Evolutionary conservation across 2,329 filamentous ascomycete species (phyloP), one percentile per base, ranked within the genome.

Genomic region (Fusarium fracticaudum): DNA sequence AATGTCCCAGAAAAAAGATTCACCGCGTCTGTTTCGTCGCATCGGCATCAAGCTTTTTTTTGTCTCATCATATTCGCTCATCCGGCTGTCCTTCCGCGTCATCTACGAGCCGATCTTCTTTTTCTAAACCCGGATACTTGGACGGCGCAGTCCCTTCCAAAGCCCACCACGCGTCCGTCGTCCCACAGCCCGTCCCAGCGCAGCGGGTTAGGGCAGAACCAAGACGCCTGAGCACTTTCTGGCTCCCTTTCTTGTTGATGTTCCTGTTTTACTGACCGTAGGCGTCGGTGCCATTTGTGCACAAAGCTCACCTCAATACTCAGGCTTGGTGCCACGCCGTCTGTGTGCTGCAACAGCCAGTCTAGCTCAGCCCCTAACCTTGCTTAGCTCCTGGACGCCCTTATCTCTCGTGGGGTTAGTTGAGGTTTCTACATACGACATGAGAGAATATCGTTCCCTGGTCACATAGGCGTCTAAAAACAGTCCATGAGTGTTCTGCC

Each of bases 311-410:
- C 54, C 55, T 73, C 53, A 57, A 59, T 53, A 57, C 67, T 62
- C 69, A 71, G 66, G 62, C 66, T 71, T 69, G 72, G 53, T 77
- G 69, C 73, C 72, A 69, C 68, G 75, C 71, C 76, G 66, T 69
- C 69, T 76, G 69, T 77, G 73, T 75, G 73, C 71, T 65, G 68
- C 64, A 76, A 64, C 65, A 73, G 68, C 58, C 61, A 65, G 62
- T 64, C 64, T 54, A 65, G 58, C 71, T 31, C 62, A 59, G 62
- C 43, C 55, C 54, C 60, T 50, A 66, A 53, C 68, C 29, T 40
- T 60, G 51, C 31, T 35, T 60, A 71, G 73, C 35, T 62, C 38
- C 58, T 66, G 50, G 71, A 73, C 61, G 71, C 64, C 69, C 67
- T 74, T 69, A 74, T 75, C 76, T 64, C 60, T 75, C 68, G 69